Base-by-base conservation (phyloP, 1,284 basidiomycete genomes). In the Thecaphora thlaspeos region DNA sequence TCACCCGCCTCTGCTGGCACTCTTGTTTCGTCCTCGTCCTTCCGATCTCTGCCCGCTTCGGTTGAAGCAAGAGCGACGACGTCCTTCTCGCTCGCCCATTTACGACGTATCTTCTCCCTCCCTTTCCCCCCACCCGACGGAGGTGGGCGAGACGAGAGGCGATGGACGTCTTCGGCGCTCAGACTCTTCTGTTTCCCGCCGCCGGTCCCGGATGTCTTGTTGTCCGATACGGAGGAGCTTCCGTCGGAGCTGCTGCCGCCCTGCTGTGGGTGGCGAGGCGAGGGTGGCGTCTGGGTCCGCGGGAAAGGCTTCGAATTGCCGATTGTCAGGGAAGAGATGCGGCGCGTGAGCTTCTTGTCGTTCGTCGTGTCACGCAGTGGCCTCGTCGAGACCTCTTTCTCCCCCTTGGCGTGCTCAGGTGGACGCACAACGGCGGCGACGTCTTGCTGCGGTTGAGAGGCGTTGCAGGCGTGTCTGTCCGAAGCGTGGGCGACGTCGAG, bases 31-130 rank as follows among this genome's bases (percentile, higher is more conserved):
- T 46, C 11, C 12, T 18, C 18, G 15, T 52, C 21, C 10, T 28
- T 43, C 18, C n/a, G 23, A 38, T 39, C 46, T 8, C 28, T 44
- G 19, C 24, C 2, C n/a, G 14, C 22, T 3, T 19, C 26, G 14
- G 47, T 30, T 17, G 53, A 26, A 23, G 49, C 34, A 55, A 62
- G 18, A 46, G 30, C 3, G 54, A 48, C 39, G 53, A 42, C 17
- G 60, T 57, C 4, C 52, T 53, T 5, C 46, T 51, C 45, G 48
- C 50, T 38, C 43, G 54, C 1, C 55, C 46, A 5, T 40, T 34
- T 34, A 3, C 32, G 32, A 34, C 32, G 32, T 30, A 11, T 8
- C 32, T 14, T 8, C 32, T 34, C 32, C 26, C 7, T 34, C 10
- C 32, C 15, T 11, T 11, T 15, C 15, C 17, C 32, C 11, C 32